Conservation (phyloP, 2,329 filamentous ascomycete species). For the Fusarium mundagurra region DNA sequence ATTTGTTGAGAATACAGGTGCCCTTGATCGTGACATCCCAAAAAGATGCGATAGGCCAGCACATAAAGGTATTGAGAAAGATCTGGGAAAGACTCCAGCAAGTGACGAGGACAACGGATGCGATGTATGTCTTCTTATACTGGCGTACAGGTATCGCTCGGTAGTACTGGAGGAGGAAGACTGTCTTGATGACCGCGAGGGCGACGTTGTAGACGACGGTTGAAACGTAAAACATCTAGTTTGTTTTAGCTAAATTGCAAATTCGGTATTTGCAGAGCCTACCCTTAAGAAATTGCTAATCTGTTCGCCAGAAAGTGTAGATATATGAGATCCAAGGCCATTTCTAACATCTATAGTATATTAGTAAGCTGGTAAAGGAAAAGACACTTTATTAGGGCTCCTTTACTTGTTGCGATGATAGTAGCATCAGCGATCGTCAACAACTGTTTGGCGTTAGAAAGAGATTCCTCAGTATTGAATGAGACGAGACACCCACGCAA, state of each 20-base stretch:
- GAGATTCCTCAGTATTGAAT: fast-evolving
- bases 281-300: neutral
- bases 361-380: fast-evolving
- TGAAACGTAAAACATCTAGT: neutral
- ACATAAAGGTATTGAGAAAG: neutral
- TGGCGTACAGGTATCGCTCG: neutral
- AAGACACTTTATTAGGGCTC: fast-evolving
- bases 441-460: neutral
- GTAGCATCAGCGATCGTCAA: neutral
- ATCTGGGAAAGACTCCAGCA: neutral
- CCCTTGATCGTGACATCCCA: neutral
- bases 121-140: neutral
- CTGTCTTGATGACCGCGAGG: neutral
- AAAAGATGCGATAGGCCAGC: neutral
- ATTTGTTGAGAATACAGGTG: neutral
- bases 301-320: neutral
- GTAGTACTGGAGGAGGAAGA: neutral
- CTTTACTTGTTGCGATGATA: neutral
- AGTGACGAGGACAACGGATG: neutral
- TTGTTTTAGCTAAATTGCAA: fast-evolving
- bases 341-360: neutral
- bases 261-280: fast-evolving
- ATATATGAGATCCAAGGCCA: neutral
- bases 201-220: neutral
- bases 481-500: neutral